Percentiles rank a stretch among this genome's conserved stretches.
These are phyloP conservation scores for Blastobotrys terrestris DNA, from an alignment of 805 yeast genomes.

Conservation along the genomic window DNA sequence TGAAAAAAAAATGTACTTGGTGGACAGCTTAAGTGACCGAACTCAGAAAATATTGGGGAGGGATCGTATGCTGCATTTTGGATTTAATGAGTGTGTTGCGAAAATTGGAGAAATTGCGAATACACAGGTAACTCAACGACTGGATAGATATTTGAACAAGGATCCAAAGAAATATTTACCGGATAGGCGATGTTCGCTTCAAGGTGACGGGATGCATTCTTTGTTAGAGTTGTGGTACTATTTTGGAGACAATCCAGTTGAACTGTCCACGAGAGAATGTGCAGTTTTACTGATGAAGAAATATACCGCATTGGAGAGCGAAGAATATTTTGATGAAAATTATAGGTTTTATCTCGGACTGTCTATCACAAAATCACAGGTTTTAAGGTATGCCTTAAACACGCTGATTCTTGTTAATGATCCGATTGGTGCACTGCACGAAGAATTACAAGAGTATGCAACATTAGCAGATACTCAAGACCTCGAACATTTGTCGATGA, in stretches of 20 bases:
- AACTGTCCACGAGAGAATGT: not conserved
- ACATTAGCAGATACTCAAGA: not conserved
- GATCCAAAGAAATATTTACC: not conserved
- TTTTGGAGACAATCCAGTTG: not conserved
- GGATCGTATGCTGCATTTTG: not conserved
- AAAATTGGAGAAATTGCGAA: not conserved
- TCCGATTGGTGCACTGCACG: not conserved
- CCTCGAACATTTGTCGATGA: not conserved
- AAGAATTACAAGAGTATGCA: not conserved
- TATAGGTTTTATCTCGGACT: not conserved
- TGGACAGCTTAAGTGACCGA: not conserved
- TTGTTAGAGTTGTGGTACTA: not conserved
- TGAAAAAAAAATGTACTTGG: not conserved
- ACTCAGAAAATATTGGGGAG: not conserved
- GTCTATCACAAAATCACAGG: not conserved
- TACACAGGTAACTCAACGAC: not conserved
- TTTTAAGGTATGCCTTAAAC: not conserved
- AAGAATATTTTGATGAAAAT: not conserved
- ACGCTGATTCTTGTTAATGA: not conserved
- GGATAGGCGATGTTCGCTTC: too few species aligned
- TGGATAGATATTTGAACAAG: not conserved
- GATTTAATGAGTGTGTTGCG: not conserved
- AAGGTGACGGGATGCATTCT: not conserved
- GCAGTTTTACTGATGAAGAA: not conserved
- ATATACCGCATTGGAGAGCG: not conserved